These are phyloP conservation scores for Verruconis gallopava DNA, from an alignment of 2,329 filamentous ascomycete species.

Conservation along the genomic window DNA sequence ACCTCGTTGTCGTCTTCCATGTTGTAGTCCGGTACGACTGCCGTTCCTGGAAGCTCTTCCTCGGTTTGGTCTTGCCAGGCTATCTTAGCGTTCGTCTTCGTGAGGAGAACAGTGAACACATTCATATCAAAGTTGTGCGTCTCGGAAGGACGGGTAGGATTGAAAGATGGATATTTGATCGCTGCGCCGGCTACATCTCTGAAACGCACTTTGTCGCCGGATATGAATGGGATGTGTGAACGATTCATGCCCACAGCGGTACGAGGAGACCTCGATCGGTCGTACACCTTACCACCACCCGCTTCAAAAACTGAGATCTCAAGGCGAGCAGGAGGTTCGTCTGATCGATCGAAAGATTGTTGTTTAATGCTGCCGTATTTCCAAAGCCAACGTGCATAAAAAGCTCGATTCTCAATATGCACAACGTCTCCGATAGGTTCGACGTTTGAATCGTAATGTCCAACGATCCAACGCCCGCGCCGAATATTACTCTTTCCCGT, in stretches of 20 bases:
- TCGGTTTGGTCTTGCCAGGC: constrained; percentile 46
- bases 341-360: constrained; percentile 7
- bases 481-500: constrained; percentile 28
- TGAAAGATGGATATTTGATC: constrained; percentile 36
- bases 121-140: constrained; percentile 46
- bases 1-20: constrained; percentile 43
- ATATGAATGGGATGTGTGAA: constrained; percentile 17
- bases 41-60: constrained; percentile 32
- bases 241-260: not conserved
- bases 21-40: constrained; percentile 36
- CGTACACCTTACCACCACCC: constrained; percentile 29
- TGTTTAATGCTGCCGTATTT: not conserved
- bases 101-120: constrained; percentile 38
- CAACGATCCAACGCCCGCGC: constrained; percentile 39
- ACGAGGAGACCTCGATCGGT: constrained; percentile 20
- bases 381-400: constrained; percentile 5
- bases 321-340: constrained; percentile 16
- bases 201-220: constrained; percentile 42
- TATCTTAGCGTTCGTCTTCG: constrained; percentile 37
- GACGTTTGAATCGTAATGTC: constrained; percentile 37
- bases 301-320: constrained; percentile 27
- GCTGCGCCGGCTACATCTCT: constrained; percentile 38
- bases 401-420: constrained; percentile 25
- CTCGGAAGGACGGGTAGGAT: constrained; percentile 21
- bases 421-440: constrained; percentile 40